phyloP scores from a whole-genome alignment of 1,284 basidiomycete species.

The Trichosporon faecale region DNA sequence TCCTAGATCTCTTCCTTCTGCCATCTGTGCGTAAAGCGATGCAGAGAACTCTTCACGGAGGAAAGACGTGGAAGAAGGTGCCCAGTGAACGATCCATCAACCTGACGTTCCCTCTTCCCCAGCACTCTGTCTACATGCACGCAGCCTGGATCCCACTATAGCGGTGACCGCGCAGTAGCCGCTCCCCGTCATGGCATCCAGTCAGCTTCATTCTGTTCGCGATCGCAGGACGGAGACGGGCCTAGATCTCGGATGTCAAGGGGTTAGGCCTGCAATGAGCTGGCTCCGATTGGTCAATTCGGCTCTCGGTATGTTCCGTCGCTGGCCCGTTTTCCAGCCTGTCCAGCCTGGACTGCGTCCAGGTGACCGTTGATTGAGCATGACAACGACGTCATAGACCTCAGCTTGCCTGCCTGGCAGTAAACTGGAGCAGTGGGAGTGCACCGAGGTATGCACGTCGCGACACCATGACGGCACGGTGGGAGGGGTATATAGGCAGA shows the following conservation, averaged over 20 bases:
- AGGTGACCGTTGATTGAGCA: not conserved
- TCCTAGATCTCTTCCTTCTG: too few relatives aligned
- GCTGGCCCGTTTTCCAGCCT: not conserved
- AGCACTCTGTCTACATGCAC: not conserved
- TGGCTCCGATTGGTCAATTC: not conserved
- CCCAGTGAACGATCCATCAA: too few relatives aligned
- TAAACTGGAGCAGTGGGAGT: not conserved
- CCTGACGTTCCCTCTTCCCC: not conserved
- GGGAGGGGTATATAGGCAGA: not conserved
- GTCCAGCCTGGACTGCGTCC: too few relatives aligned
- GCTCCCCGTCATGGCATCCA: not conserved
- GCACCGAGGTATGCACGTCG: not conserved
- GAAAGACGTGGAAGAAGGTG: too few relatives aligned
- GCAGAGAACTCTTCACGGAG: not conserved
- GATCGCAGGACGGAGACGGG: not conserved
- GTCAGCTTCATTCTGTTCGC: not conserved
- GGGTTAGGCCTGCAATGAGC: not conserved
- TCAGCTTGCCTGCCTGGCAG: not conserved
- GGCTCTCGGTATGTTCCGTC: not conserved
- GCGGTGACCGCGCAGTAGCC: not conserved
- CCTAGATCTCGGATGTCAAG: not conserved
- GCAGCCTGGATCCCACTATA: not conserved
- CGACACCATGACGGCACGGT: not conserved
- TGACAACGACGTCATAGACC: not conserved
- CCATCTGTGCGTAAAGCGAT: too few relatives aligned